Base-by-base conservation (phyloP, 2,329 filamentous ascomycete species). In the Aureobasidium sp. region DNA sequence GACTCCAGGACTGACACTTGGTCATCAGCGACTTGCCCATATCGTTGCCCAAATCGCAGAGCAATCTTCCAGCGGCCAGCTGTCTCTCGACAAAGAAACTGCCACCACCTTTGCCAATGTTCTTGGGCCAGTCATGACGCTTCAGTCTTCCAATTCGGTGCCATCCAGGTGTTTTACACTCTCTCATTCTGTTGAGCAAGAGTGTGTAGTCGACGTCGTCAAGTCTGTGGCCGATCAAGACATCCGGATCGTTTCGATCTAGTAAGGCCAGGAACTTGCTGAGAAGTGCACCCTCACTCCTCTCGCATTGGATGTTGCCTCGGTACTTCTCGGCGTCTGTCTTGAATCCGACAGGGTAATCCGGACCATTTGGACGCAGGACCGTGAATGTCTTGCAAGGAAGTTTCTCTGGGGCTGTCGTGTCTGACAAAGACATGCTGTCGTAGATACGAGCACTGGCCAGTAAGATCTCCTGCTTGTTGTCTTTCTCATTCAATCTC, bases 121-220 rank as follows among this genome's bases (percentile, higher is more conserved):
- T 89, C 66, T 87, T 84, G 5, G 94, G 94, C 94, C 94, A 99
- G 52, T 90, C 83, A 5, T 83, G 82, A 67, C 92, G 86, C 75
- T 89, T 89, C 68, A 99, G 79, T 63, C 94, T 84, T 59, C 94
- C 94, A 62, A 99, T 89, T 25, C 93, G 86, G 66, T 96, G 95
- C 93, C 94, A 99, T 64, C 92, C 90, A 17, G 90, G 90, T 0
- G 90, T 94, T 75, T 93, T 97, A 76, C 89, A 92, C 71, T 96
- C 90, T 65, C 90, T 86, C 68, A 99, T 80, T 56, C 94, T 87
- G 72, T 85, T 96, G 29, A 99, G 80, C 12, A 99, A 79, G 62
- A 97, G 87, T 68, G 91, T 95, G 73, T 96, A 96, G 72, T 99
- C 94, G 4, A 97, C 91, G 69, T 96, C 94, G 74, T 99, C 94